Conservation (phyloP, 179 eudicot genomes). For the Camellia oleifera region DNA sequence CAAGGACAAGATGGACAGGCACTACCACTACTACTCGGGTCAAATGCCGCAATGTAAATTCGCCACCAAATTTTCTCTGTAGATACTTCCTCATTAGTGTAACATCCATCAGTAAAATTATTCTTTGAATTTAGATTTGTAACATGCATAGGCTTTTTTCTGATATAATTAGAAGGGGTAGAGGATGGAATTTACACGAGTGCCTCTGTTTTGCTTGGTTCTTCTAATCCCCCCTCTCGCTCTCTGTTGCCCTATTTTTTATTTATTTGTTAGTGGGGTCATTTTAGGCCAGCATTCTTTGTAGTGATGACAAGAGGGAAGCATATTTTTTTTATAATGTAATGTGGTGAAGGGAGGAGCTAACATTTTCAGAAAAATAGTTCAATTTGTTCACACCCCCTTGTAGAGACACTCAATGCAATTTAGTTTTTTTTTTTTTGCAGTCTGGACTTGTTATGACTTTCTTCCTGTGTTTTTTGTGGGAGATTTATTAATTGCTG, state of each 20-base stretch:
- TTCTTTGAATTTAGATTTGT: constrained; percentile 10
- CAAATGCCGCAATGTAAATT: constrained; percentile 18
- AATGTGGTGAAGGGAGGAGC: background rate
- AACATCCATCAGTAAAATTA: constrained; percentile 15
- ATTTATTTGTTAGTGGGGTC: background rate
- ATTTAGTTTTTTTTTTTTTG: background rate
- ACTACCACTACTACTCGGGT: background rate
- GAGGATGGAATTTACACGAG: background rate
- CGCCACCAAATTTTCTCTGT: constrained; percentile 3
- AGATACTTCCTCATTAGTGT: constrained; percentile 2
- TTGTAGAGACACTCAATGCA: background rate
- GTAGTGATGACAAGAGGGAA: constrained; percentile 10
- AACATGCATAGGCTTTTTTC: constrained; percentile 16
- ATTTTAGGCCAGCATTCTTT: constrained; percentile 3
- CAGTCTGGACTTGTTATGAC: too few relatives aligned
- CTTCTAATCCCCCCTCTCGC: too few relatives aligned
- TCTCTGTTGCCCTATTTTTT: background rate
- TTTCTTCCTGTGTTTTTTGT: too few relatives aligned
- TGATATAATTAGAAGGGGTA: constrained; percentile 15
- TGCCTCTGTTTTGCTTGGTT: background rate
- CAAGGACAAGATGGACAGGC: background rate
- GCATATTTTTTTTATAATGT: background rate
- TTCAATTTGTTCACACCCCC: background rate
- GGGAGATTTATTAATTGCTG: too few relatives aligned
- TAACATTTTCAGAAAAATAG: background rate